Conservation (phyloP, 176 grass and related monocot species). For the Rhipidocladum racemiflorum region DNA sequence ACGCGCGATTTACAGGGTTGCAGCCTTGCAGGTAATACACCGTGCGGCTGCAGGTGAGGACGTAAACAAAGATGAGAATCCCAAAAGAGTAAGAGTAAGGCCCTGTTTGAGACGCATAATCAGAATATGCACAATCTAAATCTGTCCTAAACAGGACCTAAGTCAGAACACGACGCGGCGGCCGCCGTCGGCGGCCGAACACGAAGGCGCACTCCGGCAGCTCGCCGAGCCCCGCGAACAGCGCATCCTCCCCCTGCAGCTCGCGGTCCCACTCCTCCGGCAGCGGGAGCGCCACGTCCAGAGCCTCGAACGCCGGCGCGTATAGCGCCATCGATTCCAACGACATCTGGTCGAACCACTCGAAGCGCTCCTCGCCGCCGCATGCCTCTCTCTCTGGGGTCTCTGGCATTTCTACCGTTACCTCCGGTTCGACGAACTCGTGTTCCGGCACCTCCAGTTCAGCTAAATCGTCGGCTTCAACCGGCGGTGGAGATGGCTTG, state of each 20-base stretch:
- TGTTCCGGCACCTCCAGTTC: neutral
- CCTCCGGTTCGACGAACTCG: too few species aligned
- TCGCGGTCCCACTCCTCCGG: slow-evolving; percentile 53
- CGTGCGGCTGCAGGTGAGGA: neutral
- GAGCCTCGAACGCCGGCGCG: slow-evolving; percentile 32
- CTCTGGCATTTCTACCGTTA: too few species aligned
- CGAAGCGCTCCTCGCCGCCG: slow-evolving; percentile 26
- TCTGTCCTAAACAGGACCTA: too few species aligned
- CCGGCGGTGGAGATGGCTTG: neutral
- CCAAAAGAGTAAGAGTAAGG: neutral
- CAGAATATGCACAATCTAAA: too few species aligned
- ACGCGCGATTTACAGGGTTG: neutral
- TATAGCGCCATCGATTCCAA: slow-evolving; percentile 34
- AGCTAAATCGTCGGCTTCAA: slow-evolving; percentile 18
- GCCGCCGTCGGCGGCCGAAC: slow-evolving; percentile 2
- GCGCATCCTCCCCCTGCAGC: slow-evolving; percentile 62
- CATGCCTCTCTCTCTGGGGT: too few species aligned
- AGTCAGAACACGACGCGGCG: neutral
- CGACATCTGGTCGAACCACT: slow-evolving; percentile 33
- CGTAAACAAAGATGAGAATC: neutral
- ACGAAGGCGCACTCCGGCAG: neutral
- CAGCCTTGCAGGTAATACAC: neutral
- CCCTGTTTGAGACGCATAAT: too few species aligned
- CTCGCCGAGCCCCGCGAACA: slow-evolving; percentile 78
- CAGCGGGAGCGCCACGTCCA: neutral